Conservation (phyloP, 768 basidiomycete genomes). For the Thelephora ganbajun region DNA sequence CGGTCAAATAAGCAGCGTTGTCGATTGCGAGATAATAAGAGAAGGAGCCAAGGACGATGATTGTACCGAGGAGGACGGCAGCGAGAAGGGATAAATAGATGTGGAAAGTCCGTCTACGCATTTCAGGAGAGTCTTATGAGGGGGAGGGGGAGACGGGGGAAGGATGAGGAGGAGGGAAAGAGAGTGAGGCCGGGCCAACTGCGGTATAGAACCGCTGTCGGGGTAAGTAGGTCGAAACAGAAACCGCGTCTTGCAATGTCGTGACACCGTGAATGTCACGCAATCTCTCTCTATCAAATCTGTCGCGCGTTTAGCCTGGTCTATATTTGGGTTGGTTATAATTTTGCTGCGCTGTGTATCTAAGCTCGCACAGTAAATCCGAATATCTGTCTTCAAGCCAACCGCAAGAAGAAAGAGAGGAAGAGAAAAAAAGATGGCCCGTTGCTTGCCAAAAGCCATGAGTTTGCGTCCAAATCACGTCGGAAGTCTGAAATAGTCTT, state of each 20-base stretch:
- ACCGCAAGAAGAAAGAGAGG: no score
- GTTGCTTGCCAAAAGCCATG: no score
- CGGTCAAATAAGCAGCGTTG: constrained; percentile 63
- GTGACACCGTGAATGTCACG: no score
- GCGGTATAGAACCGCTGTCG: background rate
- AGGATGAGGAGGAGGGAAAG: constrained; percentile 3
- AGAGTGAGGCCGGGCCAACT: constrained; percentile 6
- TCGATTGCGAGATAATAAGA: constrained; percentile 83
- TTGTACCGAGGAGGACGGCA: constrained; percentile 74
- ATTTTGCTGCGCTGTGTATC: no score
- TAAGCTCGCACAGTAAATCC: no score
- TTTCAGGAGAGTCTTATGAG: constrained; percentile 19
- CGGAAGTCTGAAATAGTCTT: constrained; percentile 30
- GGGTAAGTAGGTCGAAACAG: constrained; percentile 3
- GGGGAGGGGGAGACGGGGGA: constrained; percentile 9
- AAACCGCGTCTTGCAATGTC: background rate
- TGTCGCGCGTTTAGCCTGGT: no score
- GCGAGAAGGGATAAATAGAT: constrained; percentile 43
- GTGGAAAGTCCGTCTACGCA: constrained; percentile 31
- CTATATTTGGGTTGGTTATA: no score
- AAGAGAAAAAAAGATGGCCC: no score
- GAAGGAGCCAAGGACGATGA: constrained; percentile 83
- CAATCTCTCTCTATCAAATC: no score
- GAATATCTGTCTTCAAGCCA: no score
- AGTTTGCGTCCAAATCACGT: no score